Percentiles rank a stretch among this genome's conserved stretches.
Evolutionary conservation across 140 eudicot species (phyloP).

Genomic region (Senecio squalidus): DNA sequence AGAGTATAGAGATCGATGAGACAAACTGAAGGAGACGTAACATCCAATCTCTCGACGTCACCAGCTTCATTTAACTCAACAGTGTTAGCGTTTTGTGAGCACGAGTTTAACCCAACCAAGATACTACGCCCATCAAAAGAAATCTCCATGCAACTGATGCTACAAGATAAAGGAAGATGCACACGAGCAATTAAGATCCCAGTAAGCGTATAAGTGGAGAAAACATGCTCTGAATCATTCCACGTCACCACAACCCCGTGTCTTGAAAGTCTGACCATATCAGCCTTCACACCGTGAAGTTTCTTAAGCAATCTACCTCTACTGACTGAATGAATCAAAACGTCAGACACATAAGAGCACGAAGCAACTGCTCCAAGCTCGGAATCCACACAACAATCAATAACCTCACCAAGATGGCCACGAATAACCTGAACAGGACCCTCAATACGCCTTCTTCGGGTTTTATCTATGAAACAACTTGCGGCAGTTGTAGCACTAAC

Average conservation of each 20-base stretch:
- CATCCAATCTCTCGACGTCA: conserved; percentile 34
- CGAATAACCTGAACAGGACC: conserved; percentile 94
- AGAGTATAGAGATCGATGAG: conserved; percentile 72
- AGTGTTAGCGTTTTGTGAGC: conserved; percentile 29
- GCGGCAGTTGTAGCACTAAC: conserved; percentile 38
- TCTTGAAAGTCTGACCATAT: conserved; percentile 65
- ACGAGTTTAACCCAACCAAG: conserved; percentile 67
- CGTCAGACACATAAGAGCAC: conserved; percentile 71
- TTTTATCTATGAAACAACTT: conserved; percentile 49
- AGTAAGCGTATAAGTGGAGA: conserved; percentile 65
- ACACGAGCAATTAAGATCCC: conserved; percentile 57
- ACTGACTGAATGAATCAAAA: conserved; percentile 75
- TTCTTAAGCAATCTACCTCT: conserved; percentile 75
- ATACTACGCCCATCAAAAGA: conserved; percentile 72
- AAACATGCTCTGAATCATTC: conserved; percentile 47
- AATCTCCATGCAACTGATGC: conserved; percentile 76
- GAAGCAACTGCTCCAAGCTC: conserved; percentile 90
- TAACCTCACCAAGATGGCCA: conserved; percentile 82
- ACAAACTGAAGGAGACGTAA: conserved; percentile 72
- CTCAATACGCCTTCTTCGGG: conserved; percentile 61
- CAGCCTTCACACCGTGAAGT: conserved; percentile 67
- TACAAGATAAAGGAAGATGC: conserved; percentile 55
- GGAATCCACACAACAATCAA: conserved; percentile 68
- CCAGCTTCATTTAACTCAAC: conserved; percentile 16
- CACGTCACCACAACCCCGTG: conserved; percentile 65